phyloP scores from a whole-genome alignment of 345 rosid genomes.

The Eucalyptus albens region DNA sequence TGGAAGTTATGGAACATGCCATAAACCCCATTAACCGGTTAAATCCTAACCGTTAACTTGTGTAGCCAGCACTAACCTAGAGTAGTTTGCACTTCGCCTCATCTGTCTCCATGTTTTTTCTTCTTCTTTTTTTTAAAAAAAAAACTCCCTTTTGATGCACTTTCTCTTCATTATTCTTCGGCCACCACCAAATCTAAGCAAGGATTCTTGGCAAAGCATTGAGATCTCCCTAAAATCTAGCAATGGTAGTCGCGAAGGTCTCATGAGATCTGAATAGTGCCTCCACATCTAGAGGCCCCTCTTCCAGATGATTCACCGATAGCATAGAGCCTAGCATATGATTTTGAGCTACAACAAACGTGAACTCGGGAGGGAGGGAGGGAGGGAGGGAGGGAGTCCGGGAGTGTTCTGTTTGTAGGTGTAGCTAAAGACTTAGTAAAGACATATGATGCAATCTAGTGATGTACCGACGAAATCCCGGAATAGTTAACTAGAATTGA shows the following conservation, averaged over 20 bases:
- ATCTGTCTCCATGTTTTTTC: neutral
- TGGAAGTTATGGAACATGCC: neutral
- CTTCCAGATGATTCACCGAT: neutral
- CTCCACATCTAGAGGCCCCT: neutral
- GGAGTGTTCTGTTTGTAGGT: neutral
- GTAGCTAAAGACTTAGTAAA: neutral
- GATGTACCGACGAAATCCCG: neutral
- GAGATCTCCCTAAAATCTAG: neutral
- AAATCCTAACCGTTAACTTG: neutral
- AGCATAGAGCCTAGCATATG: neutral
- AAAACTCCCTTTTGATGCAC: neutral
- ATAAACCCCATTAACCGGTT: neutral
- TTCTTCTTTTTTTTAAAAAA: neutral
- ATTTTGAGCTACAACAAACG: neutral
- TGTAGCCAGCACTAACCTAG: neutral
- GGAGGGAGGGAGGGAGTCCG: neutral
- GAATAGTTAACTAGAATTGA: too few relatives aligned
- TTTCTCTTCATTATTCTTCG: neutral
- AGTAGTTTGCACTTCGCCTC: neutral
- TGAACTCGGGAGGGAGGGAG: neutral
- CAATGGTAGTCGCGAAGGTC: neutral
- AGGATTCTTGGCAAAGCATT: neutral
- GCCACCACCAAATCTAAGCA: neutral
- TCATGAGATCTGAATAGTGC: neutral
- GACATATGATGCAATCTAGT: neutral